Percentiles rank a stretch among this genome's conserved stretches.
Conservation (phyloP, 2,329 filamentous ascomycete genomes). For the Neocucurbitaria cava region DNA sequence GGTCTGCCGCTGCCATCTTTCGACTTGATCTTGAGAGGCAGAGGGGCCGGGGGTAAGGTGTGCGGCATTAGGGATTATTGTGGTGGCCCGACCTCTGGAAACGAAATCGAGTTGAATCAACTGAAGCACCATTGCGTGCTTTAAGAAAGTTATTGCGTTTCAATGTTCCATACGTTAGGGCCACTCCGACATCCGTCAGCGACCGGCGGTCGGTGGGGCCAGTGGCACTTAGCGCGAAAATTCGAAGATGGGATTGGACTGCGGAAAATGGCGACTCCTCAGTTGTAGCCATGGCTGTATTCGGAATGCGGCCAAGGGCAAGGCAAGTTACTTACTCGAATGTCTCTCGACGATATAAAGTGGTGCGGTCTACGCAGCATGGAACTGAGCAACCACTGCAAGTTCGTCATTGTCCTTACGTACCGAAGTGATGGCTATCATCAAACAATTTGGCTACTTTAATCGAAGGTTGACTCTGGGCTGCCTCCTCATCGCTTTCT, state of each 20-base stretch:
- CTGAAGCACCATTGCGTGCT: neutral
- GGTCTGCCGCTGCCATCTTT: neutral
- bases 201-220: neutral
- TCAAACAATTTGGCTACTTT: conserved; percentile 2
- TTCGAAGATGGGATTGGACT: neutral
- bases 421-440: neutral
- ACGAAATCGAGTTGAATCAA: neutral
- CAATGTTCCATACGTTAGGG: neutral
- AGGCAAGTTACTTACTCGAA: neutral
- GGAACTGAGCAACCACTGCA: neutral
- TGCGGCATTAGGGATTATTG: neutral
- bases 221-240: neutral
- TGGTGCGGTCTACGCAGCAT: neutral
- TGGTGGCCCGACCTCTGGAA: neutral
- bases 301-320: neutral
- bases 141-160: neutral
- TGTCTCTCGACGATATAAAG: neutral
- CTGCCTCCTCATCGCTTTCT: conserved; percentile 8
- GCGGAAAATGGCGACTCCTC: neutral
- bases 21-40: neutral
- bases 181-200: neutral
- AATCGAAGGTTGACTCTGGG: neutral
- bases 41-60: neutral
- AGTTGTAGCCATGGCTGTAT: neutral
- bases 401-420: neutral